Base-by-base conservation (phyloP, 345 rosid species). In the Moricandia moricandioides region DNA sequence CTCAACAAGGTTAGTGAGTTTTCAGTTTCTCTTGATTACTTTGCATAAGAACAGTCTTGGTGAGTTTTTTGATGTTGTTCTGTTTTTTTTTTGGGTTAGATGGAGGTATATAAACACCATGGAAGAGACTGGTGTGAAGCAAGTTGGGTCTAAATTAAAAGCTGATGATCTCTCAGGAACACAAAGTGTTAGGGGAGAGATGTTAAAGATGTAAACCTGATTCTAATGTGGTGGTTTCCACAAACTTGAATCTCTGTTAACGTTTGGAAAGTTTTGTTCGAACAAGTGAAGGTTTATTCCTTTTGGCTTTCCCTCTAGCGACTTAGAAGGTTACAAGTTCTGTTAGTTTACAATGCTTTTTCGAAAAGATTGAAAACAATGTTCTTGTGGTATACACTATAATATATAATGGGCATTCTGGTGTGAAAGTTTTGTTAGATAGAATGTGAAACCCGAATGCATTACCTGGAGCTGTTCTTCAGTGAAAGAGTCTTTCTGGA, bases 401-500 rank as follows among this genome's bases (percentile, higher is more conserved):
- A n/a, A n/a, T n/a, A n/a, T 8, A 1, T 10, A 39, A 39, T 39
- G 45, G 45, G 40, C 11, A 34, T 35, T 35, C 40, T 0, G 37
- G 37, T 34, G 37, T 34, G 40, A 35, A 35, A 35, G 39, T 35
- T 35, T 35, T 7, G 2, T 65, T 40, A 40, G 39, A 5, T 65
- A 65, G 21, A 1, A 18, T 33, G 27, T 65, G 56, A 67, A n/a
- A n/a, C n/a, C n/a, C n/a, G n/a, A n/a, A n/a, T 33, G 62, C 62
- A 63, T 62, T 62, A 95, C 99, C 99, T 95, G 96, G 4, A 95
- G 97, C 80, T 91, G 97, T 61, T 91, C 97, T 80, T 91, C 97
- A 0, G 91, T 91, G 71, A 95, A 95, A 0, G 83, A 83, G 73
- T 83, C 97, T 80, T 95, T 92, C 81, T 95, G 99, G 65, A 92